A percentile compares a stretch with the other conserved stretches of the same genome.
phyloP scores from a whole-genome alignment of 768 basidiomycete genomes.

The Leccinum rimulosum region DNA sequence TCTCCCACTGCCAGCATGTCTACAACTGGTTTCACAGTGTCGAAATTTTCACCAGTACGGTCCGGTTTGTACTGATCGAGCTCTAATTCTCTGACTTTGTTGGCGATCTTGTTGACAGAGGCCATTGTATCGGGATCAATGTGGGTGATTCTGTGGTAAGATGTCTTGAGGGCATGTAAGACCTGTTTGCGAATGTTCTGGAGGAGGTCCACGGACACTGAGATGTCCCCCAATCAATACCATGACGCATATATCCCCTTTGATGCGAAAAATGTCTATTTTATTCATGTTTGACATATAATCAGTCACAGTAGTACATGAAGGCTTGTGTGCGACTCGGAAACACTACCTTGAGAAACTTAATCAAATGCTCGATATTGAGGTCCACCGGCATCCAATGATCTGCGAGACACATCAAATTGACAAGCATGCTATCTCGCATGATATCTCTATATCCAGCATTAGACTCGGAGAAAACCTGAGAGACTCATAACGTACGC shows the following conservation, averaged over 20 bases:
- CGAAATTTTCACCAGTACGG: background rate
- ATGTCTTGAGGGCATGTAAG: constrained; percentile 13
- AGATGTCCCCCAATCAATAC: constrained; percentile 33
- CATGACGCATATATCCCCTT: constrained; percentile 34
- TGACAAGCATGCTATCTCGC: constrained; percentile 36
- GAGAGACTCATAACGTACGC: no score
- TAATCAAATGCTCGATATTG: constrained; percentile 39
- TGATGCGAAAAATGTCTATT: constrained; percentile 24
- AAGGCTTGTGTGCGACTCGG: no score
- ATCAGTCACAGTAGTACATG: no score
- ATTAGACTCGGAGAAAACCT: no score
- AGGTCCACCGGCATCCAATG: constrained; percentile 36
- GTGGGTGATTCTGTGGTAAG: constrained; percentile 29
- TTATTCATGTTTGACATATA: no score
- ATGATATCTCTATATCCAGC: constrained; percentile 40
- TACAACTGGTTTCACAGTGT: background rate
- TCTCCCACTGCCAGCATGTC: background rate
- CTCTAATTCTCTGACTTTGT: constrained; percentile 6
- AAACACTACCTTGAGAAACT: constrained; percentile 34
- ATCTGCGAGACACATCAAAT: constrained; percentile 28
- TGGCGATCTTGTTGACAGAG: constrained; percentile 21
- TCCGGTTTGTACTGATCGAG: constrained; percentile 1
- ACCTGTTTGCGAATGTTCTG: constrained; percentile 31
- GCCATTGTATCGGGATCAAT: constrained; percentile 13
- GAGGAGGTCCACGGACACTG: constrained; percentile 26